Percentiles rank a stretch among this genome's conserved stretches.
These are phyloP conservation scores for Metarhizium sp. DNA, from an alignment of 2,329 filamentous ascomycete species.

Conservation along the genomic window DNA sequence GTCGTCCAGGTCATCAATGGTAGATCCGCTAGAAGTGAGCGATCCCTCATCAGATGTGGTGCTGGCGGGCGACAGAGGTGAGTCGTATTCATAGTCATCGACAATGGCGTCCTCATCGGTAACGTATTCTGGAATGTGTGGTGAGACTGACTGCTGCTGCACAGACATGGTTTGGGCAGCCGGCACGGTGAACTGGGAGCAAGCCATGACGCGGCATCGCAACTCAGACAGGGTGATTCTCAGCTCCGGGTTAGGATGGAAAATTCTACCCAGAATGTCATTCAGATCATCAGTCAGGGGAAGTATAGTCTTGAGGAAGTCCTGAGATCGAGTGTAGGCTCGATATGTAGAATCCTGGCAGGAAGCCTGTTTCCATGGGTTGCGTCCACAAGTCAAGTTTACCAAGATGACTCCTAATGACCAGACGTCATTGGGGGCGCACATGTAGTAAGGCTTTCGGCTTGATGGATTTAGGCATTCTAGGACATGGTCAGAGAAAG, in stretches of 20 bases:
- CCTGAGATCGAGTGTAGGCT: slow-evolving; percentile 74
- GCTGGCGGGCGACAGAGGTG: slow-evolving; percentile 39
- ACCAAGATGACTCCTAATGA: slow-evolving; percentile 96
- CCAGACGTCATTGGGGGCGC: slow-evolving; percentile 95
- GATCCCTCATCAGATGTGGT: slow-evolving; percentile 46
- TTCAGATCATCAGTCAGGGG: slow-evolving; percentile 86
- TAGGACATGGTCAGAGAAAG: slow-evolving; percentile 30
- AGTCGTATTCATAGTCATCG: slow-evolving; percentile 34
- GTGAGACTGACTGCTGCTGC: slow-evolving; percentile 31
- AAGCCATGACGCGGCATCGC: slow-evolving; percentile 64
- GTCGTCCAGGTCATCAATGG: slow-evolving; percentile 40
- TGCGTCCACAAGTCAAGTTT: slow-evolving; percentile 94
- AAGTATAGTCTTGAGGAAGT: slow-evolving; percentile 87
- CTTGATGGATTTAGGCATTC: slow-evolving; percentile 80
- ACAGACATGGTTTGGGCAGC: slow-evolving; percentile 19
- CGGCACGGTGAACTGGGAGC: slow-evolving; percentile 60
- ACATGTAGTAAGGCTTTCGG: slow-evolving; percentile 72
- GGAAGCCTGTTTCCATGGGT: slow-evolving; percentile 97
- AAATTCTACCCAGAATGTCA: slow-evolving; percentile 76
- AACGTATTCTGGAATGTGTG: slow-evolving; percentile 36
- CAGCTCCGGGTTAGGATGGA: slow-evolving; percentile 74
- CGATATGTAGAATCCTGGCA: slow-evolving; percentile 90
- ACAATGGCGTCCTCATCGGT: slow-evolving; percentile 35
- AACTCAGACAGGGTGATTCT: slow-evolving; percentile 77
- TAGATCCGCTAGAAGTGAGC: slow-evolving; percentile 43